Evolutionary conservation across 495 filamentous ascomycete genomes (phyloP), one percentile per base, ranked within the genome.

Genomic region (Wilcoxina mikolae): DNA sequence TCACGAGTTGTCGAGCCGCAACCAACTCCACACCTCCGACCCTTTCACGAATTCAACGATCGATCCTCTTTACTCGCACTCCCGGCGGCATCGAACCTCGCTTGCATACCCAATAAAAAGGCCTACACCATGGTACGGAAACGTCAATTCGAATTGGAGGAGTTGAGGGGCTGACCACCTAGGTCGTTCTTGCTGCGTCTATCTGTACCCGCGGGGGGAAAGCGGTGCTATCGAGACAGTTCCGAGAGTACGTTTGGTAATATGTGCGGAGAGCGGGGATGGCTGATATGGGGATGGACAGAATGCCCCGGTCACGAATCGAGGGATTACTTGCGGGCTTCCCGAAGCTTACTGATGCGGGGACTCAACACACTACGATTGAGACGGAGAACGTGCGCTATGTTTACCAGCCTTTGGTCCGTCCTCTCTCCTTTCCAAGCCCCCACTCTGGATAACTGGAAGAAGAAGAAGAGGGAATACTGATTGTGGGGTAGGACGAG

Each of bases 311-410:
- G 59, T 94, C 91, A 20, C 80, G 91, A 67, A 87, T 96, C 67
- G 93, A 98, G 73, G 93, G 87, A 39, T 78, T 98, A 31, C 81
- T 98, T 26, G 93, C 91, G 55, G 87, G 87, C 0, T 96, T 98
- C 70, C 91, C 91, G 39, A 96, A 95, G 69, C 86, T 95, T 53
- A 87, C 90, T 54, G 88, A 94, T 69, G 84, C 84, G 12, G 85
- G 87, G 42, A 93, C 87, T 47, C 91, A 98, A 67, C 91, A 98
- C 68, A 98, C 91, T 5, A 98, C 85, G 12, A 87, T 95, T 50
- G 91, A 98, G 69, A 90, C 95, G 68, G 91, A 98, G 74, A 95
- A 94, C 76, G 91, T 98, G 60, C 91, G 91, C 68, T 98, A 94
- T 67, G 91, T 96, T 49, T 98, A 98, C 74, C 91, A 98, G 69